Evolutionary conservation across 148 eudicot species (phyloP).

Genomic region (Persicaria maculosa): DNA sequence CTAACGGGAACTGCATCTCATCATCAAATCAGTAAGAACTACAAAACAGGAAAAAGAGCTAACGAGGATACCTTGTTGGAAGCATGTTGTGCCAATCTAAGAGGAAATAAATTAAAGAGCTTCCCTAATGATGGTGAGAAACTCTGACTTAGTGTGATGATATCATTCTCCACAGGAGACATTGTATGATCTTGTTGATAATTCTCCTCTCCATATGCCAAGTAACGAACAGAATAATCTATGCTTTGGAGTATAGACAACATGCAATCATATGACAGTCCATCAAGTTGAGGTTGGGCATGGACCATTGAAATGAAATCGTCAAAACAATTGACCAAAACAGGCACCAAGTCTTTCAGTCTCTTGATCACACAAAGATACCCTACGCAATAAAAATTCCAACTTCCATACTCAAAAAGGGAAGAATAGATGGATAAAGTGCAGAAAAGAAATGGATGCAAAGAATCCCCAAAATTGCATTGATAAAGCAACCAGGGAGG

Average conservation of each 20-base stretch:
- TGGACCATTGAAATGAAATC: conserved; percentile 47
- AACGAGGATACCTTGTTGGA: conserved; percentile 61
- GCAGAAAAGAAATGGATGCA: neutral
- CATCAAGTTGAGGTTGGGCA: conserved; percentile 44
- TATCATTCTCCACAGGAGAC: conserved; percentile 19
- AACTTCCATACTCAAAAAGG: neutral
- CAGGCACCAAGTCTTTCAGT: conserved; percentile 58
- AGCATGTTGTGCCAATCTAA: conserved; percentile 37
- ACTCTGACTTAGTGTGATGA: conserved; percentile 23
- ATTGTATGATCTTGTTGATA: conserved; percentile 23
- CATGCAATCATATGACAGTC: conserved; percentile 76
- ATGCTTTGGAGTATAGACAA: conserved; percentile 65
- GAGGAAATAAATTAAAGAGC: conserved; percentile 71
- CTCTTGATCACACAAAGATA: conserved; percentile 30
- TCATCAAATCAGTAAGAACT: neutral
- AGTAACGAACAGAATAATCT: conserved; percentile 53
- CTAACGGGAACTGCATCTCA: neutral
- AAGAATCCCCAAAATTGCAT: neutral
- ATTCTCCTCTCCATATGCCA: conserved; percentile 31
- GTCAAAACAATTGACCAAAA: conserved; percentile 59
- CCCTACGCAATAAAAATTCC: conserved; percentile 31
- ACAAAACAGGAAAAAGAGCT: neutral
- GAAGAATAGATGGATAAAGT: neutral
- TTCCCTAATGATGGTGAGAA: conserved; percentile 39
- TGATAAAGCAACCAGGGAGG: neutral